phyloP scores from a whole-genome alignment of 2,329 filamentous ascomycete species.

The Trichophyton benhamiae region DNA sequence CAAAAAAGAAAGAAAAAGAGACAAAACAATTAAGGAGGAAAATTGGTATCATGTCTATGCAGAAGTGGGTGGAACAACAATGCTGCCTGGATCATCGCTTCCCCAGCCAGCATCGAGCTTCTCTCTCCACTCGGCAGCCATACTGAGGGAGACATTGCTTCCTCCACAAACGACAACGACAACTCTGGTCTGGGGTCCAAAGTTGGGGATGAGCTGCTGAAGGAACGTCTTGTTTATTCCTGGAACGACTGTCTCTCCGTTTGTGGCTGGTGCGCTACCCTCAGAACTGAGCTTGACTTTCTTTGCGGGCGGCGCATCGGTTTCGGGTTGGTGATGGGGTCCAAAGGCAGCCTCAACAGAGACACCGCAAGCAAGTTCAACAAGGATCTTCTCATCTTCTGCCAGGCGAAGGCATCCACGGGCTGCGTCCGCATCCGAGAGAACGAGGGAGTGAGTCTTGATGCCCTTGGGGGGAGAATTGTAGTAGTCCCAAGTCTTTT shows the following conservation, averaged over 20 bases:
- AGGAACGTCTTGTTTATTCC: constrained; percentile 25
- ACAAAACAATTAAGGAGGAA: too few species aligned
- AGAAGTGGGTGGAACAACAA: neutral
- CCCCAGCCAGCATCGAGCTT: constrained; percentile 31
- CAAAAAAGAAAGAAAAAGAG: too few species aligned
- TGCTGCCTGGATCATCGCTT: neutral
- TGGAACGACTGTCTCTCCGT: neutral
- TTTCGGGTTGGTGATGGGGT: constrained; percentile 11
- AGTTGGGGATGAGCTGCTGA: constrained; percentile 48
- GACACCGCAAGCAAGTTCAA: constrained; percentile 78
- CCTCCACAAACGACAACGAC: constrained; percentile 81
- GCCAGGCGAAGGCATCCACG: constrained; percentile 63
- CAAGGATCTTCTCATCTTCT: constrained; percentile 68
- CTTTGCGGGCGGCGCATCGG: constrained; percentile 6
- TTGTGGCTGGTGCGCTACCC: neutral
- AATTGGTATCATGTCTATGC: neutral
- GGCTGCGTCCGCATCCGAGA: constrained; percentile 67
- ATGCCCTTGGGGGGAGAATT: constrained; percentile 33
- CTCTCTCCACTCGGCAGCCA: constrained; percentile 47
- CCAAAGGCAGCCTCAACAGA: constrained; percentile 46
- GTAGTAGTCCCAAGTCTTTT: constrained; percentile 55
- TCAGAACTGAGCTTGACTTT: constrained; percentile 3
- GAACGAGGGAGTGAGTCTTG: constrained; percentile 48
- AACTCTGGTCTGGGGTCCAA: constrained; percentile 56
- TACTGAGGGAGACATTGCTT: constrained; percentile 50